Conservation (phyloP, 768 basidiomycete genomes). For the Kwoniella europaea region DNA sequence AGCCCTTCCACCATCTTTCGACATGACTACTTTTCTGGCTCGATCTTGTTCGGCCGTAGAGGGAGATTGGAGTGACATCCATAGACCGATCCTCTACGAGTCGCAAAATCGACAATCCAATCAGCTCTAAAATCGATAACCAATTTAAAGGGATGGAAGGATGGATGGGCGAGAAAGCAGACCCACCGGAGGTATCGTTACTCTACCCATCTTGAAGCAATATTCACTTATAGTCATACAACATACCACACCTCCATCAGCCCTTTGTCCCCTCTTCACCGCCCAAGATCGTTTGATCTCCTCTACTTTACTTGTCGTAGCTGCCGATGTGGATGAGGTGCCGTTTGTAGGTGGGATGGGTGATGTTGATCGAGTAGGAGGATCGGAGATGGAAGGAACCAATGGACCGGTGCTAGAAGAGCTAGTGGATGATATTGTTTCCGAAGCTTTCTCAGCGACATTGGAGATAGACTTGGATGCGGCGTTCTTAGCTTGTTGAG, state of each 20-base stretch:
- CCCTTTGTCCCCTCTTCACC: constrained; percentile 23
- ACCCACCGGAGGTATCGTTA: constrained; percentile 54
- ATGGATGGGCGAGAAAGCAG: not conserved
- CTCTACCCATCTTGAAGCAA: constrained; percentile 51
- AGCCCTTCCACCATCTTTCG: constrained; percentile 39
- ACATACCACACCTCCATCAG: constrained; percentile 50
- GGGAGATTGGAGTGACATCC: constrained; percentile 38
- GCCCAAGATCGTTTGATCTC: constrained; percentile 34
- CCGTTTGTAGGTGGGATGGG: constrained; percentile 19
- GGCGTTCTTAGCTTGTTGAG: not conserved
- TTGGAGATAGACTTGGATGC: not conserved
- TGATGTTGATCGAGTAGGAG: constrained; percentile 21
- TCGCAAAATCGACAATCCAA: not conserved
- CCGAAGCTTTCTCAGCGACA: constrained; percentile 6
- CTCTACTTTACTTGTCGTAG: constrained; percentile 18
- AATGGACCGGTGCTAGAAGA: too few species aligned
- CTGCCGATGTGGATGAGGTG: constrained; percentile 26
- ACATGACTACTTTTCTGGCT: constrained; percentile 37
- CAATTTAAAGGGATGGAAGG: too few species aligned
- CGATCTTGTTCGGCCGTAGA: constrained; percentile 23
- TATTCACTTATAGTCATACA: constrained; percentile 45
- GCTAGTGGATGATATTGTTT: constrained; percentile 5
- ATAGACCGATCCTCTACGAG: constrained; percentile 39
- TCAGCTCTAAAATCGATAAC: not conserved
- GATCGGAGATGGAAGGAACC: constrained; percentile 23